These are phyloP conservation scores for Penicillium steckii DNA, from an alignment of 495 filamentous ascomycete species.

Conservation along the genomic window DNA sequence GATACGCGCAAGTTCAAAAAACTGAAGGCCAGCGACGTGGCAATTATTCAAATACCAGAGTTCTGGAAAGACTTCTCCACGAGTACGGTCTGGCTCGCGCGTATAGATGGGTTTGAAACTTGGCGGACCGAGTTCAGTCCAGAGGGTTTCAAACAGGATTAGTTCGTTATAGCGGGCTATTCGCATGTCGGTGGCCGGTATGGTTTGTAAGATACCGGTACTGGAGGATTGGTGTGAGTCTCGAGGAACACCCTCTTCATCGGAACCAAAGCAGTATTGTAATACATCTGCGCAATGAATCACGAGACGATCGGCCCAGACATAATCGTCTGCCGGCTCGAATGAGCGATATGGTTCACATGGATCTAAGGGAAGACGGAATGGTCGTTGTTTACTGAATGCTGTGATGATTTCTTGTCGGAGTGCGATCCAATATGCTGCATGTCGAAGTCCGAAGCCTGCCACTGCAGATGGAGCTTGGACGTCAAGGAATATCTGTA, in stretches of 20 bases:
- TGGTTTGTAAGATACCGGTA: constrained; percentile 3
- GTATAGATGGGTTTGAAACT: constrained; percentile 27
- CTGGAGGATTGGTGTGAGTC: constrained; percentile 4
- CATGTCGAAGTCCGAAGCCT: constrained; percentile 26
- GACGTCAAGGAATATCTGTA: constrained; percentile 14
- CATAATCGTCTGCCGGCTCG: constrained; percentile 27
- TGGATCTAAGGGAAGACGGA: constrained; percentile 21
- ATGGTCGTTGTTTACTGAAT: constrained; percentile 33
- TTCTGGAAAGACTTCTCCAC: constrained; percentile 34
- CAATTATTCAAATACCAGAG: constrained; percentile 38
- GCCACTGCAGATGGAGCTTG: constrained; percentile 11
- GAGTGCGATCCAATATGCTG: constrained; percentile 33
- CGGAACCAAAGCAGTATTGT: constrained; percentile 24
- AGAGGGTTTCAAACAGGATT: constrained; percentile 16
- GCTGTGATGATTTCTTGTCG: constrained; percentile 38
- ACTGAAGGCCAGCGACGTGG: constrained; percentile 35
- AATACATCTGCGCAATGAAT: constrained; percentile 33
- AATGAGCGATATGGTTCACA: constrained; percentile 26
- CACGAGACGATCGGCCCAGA: constrained; percentile 34
- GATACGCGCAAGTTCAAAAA: constrained; percentile 37
- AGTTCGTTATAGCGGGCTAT: constrained; percentile 20
- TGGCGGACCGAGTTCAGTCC: constrained; percentile 13
- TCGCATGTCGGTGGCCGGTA: constrained; percentile 5
- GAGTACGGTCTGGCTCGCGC: constrained; percentile 15
- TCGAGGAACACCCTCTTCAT: constrained; percentile 8